phyloP scores from a whole-genome alignment of 2,329 filamentous ascomycete species.

The Blastomyces silverae region DNA sequence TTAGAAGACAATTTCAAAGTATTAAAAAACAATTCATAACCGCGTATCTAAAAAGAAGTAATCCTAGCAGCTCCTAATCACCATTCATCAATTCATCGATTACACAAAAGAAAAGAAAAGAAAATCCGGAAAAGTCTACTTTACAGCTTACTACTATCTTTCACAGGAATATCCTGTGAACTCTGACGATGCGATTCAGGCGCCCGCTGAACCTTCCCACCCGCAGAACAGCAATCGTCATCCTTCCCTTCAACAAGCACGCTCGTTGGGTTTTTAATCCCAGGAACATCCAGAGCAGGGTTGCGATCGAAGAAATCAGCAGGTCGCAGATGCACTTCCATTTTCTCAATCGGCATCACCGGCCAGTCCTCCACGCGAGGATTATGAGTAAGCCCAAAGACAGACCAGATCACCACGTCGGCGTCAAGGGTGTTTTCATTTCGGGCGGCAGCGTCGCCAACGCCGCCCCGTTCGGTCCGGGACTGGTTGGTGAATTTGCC shows the following conservation, averaged over 20 bases:
- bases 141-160: slow-evolving; percentile 2
- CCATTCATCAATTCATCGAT: background rate
- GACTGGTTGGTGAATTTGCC: slow-evolving; percentile 46
- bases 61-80: background rate
- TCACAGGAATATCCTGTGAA: slow-evolving; percentile 11
- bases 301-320: slow-evolving; percentile 47
- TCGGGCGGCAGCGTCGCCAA: slow-evolving; percentile 40
- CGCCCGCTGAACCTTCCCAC: slow-evolving; percentile 6
- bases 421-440: slow-evolving; percentile 40
- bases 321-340: slow-evolving; percentile 43
- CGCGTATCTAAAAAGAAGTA: background rate
- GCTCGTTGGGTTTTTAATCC: slow-evolving; percentile 24
- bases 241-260: slow-evolving; percentile 20
- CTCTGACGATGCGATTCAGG: slow-evolving; percentile 14
- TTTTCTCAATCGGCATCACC: slow-evolving; percentile 45
- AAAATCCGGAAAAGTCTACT: too few species aligned
- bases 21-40: background rate
- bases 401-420: slow-evolving; percentile 47
- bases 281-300: slow-evolving; percentile 46
- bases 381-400: slow-evolving; percentile 49
- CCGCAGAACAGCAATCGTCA: slow-evolving; percentile 3
- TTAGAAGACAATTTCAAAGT: background rate
- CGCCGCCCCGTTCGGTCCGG: slow-evolving; percentile 40
- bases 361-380: slow-evolving; percentile 49
- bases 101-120: background rate